Percentiles rank a stretch among this genome's conserved stretches.
phyloP scores from a whole-genome alignment of 1,284 basidiomycete species.

The Crucibulum cyathiforme region DNA sequence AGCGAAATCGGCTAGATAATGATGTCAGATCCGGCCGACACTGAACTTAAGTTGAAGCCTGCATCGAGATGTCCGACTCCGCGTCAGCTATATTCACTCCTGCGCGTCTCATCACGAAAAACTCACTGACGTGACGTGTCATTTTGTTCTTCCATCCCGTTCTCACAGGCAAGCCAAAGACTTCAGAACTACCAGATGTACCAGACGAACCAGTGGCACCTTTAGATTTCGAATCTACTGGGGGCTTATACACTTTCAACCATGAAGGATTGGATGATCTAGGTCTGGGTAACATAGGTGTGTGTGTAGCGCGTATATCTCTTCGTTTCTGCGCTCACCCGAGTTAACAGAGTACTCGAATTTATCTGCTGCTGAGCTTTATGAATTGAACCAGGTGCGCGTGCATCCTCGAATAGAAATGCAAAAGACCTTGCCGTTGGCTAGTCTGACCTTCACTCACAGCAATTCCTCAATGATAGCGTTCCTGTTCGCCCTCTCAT shows the following conservation, averaged over 20 bases:
- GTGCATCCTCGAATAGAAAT: neutral
- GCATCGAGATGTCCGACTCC: neutral
- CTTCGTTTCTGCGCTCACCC: neutral
- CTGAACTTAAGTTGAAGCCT: neutral
- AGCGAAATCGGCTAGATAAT: neutral
- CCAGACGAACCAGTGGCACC: neutral
- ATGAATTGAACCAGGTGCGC: constrained; percentile 56
- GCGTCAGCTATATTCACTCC: neutral
- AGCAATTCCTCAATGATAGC: constrained; percentile 58
- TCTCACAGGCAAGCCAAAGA: neutral
- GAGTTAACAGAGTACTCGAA: constrained; percentile 13
- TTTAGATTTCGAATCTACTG: neutral
- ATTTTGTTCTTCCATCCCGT: neutral
- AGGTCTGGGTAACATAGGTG: neutral
- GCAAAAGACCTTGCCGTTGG: neutral
- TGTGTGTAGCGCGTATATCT: neutral
- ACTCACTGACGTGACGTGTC: no score
- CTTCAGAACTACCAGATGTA: neutral
- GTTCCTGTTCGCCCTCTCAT: constrained; percentile 58
- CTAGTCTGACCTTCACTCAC: neutral
- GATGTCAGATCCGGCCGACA: neutral
- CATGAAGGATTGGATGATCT: neutral
- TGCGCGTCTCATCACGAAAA: neutral
- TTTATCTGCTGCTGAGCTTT: constrained; percentile 43
- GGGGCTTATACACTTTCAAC: neutral